Conservation (phyloP, 2,329 filamentous ascomycete genomes). For the Colletotrichum caudatum region DNA sequence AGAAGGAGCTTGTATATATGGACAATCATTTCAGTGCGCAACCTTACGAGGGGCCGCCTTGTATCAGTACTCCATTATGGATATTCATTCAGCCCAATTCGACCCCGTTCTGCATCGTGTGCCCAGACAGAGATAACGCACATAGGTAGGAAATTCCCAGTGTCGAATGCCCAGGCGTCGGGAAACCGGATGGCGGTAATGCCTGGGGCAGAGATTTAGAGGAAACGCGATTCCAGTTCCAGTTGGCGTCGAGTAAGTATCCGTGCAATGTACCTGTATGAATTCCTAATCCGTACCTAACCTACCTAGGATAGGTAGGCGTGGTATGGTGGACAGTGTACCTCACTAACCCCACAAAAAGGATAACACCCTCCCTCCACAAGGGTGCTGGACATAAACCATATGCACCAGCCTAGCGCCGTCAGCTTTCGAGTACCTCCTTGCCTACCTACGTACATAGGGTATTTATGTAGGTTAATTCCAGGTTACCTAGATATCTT, state of each 20-base stretch:
- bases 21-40: too few relatives aligned
- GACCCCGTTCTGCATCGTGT: background rate
- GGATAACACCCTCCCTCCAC: background rate
- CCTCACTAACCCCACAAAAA: slow-evolving; percentile 10
- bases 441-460: background rate
- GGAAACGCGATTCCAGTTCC: background rate
- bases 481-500: background rate
- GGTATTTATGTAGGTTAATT: background rate
- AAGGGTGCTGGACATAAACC: background rate
- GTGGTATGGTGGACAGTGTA: too few relatives aligned
- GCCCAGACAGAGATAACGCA: too few relatives aligned
- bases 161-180: background rate
- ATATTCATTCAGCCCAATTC: background rate
- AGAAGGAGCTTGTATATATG: too few relatives aligned
- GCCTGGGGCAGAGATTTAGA: slow-evolving; percentile 6
- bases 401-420: background rate
- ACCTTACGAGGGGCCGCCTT: too few relatives aligned
- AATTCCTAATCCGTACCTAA: too few relatives aligned
- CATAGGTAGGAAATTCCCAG: background rate
- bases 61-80: too few relatives aligned
- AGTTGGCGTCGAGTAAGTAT: background rate
- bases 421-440: background rate
- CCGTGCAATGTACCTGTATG: too few relatives aligned
- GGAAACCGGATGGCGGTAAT: background rate
- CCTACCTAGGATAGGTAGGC: too few relatives aligned